Evolutionary conservation across 1,139 yeast genomes (phyloP).

Genomic region (Candida anutae): DNA sequence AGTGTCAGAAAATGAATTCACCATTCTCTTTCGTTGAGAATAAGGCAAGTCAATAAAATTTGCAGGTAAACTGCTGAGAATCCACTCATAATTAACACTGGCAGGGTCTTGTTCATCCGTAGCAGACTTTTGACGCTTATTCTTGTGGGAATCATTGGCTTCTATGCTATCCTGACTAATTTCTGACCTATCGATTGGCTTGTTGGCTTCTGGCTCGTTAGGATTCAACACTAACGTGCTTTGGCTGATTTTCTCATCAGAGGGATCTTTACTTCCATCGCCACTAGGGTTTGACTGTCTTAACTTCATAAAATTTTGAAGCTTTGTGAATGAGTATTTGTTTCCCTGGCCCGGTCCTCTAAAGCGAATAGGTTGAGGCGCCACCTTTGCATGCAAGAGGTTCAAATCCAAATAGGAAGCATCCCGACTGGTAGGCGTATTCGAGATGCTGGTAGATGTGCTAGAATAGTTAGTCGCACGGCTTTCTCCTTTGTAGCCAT

Average conservation of each 20-base stretch:
- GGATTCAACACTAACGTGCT: neutral
- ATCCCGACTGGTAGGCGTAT: slow-evolving; percentile 23
- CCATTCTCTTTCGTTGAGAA: slow-evolving; percentile 54
- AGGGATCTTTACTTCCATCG: slow-evolving; percentile 3
- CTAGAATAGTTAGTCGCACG: slow-evolving; percentile 4
- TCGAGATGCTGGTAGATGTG: slow-evolving; percentile 12
- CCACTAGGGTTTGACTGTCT: slow-evolving; percentile 11
- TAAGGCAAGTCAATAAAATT: slow-evolving; percentile 61
- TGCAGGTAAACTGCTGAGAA: slow-evolving; percentile 44
- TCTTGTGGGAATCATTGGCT: slow-evolving; percentile 7
- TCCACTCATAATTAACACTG: slow-evolving; percentile 28
- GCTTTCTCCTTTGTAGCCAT: slow-evolving; percentile 3
- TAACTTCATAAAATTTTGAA: slow-evolving; percentile 21
- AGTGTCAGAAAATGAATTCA: slow-evolving; percentile 49
- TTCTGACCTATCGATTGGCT: neutral
- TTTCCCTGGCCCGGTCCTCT: slow-evolving; percentile 6
- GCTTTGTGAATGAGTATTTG: slow-evolving; percentile 17
- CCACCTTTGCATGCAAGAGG: slow-evolving; percentile 40
- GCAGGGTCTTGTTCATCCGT: slow-evolving; percentile 10
- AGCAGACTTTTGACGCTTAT: slow-evolving; percentile 15
- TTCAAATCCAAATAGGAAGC: slow-evolving; percentile 35
- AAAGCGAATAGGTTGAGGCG: slow-evolving; percentile 35
- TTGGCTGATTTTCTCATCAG: slow-evolving; percentile 1
- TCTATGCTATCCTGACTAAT: neutral
- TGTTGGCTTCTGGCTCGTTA: neutral